A percentile compares a stretch with the other conserved stretches of the same genome.
phyloP scores from a whole-genome alignment of 441 rosid genomes.

The Codiaeum variegatum region DNA sequence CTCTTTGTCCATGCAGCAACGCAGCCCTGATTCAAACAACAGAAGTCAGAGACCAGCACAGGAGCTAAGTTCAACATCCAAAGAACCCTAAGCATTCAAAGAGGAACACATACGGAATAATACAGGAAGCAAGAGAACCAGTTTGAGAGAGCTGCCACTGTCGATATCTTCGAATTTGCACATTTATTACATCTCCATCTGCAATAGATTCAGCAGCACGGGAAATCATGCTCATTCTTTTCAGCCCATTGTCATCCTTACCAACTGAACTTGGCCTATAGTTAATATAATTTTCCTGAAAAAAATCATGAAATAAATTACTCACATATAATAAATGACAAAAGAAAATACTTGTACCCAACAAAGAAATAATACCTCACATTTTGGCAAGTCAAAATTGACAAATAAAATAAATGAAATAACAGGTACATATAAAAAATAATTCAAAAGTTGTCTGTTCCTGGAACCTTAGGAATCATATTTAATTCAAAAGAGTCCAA shows the following conservation, averaged over 20 bases:
- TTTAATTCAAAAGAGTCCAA: background rate
- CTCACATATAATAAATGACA: background rate
- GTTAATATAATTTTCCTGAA: constrained; percentile 94
- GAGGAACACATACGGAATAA: constrained; percentile 75
- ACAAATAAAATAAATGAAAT: background rate
- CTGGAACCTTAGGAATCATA: background rate
- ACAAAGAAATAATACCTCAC: background rate
- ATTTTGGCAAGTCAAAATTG: background rate
- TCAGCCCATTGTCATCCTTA: constrained; percentile 71
- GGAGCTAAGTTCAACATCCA: constrained; percentile 5
- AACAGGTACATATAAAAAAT: no score
- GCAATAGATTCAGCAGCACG: constrained; percentile 94
- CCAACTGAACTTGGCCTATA: constrained; percentile 65
- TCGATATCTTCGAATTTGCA: constrained; percentile 89
- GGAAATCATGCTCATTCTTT: constrained; percentile 72
- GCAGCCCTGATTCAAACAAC: constrained; percentile 57
- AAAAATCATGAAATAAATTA: constrained; percentile 14
- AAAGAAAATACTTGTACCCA: background rate
- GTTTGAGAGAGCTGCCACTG: constrained; percentile 95
- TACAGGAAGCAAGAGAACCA: constrained; percentile 69
- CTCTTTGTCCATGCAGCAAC: constrained; percentile 84
- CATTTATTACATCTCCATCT: constrained; percentile 87
- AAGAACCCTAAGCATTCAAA: constrained; percentile 8
- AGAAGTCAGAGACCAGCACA: constrained; percentile 19
- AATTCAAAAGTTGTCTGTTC: background rate